A percentile compares a stretch with the other conserved stretches of the same genome.
phyloP scores from a whole-genome alignment of 257 asterid genomes.

The Knoxia roxburghii region DNA sequence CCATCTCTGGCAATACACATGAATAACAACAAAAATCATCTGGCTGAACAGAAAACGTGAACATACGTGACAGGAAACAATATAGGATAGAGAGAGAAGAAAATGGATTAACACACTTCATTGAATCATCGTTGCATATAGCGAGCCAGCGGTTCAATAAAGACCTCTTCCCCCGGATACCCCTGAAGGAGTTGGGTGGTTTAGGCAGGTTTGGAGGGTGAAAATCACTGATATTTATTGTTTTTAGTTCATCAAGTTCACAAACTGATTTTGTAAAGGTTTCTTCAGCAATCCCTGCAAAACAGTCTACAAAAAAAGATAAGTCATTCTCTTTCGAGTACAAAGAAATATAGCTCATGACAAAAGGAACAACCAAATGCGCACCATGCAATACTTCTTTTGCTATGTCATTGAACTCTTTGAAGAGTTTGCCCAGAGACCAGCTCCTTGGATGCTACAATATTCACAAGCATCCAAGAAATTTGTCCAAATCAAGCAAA shows the following conservation, averaged over 20 bases:
- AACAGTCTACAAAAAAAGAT: conserved; percentile 46
- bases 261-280: conserved; percentile 50
- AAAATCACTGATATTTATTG: conserved; percentile 49
- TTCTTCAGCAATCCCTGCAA: conserved; percentile 65
- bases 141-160: conserved; percentile 82
- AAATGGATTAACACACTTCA: conserved; percentile 35
- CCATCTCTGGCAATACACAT: conserved; percentile 55
- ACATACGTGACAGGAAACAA: neutral
- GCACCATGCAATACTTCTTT: conserved; percentile 50
- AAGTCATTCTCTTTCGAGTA: conserved; percentile 11
- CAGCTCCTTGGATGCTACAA: conserved; percentile 80
- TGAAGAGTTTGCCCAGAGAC: conserved; percentile 64
- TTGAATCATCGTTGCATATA: conserved; percentile 77
- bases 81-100: neutral
- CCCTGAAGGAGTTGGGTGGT: conserved; percentile 73
- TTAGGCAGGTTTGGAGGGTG: conserved; percentile 65
- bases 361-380: conserved; percentile 9
- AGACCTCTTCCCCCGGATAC: conserved; percentile 74
- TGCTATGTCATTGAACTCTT: conserved; percentile 61
- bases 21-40: conserved; percentile 11
- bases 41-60: conserved; percentile 1
- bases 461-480: conserved; percentile 18
- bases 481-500: neutral
- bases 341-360: conserved; percentile 2
- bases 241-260: conserved; percentile 36